A percentile compares a stretch with the other conserved stretches of the same genome.
phyloP scores from a whole-genome alignment of 2,329 filamentous ascomycete genomes.

The Neurospora sp. region DNA sequence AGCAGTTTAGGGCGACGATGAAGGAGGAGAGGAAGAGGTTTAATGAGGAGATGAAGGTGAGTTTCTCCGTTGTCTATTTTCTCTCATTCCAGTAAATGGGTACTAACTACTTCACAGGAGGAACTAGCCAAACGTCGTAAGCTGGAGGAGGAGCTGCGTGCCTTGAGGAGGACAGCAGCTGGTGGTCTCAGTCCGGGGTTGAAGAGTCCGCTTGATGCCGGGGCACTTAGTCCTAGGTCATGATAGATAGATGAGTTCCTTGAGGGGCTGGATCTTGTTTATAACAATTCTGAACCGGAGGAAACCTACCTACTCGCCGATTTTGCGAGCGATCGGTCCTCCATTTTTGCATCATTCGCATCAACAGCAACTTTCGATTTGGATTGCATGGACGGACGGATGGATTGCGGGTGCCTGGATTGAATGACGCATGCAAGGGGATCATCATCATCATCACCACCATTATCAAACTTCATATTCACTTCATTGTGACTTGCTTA shows the following conservation, averaged over 20 bases:
- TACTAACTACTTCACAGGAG: slow-evolving; percentile 29
- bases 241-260: background rate
- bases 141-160: slow-evolving; percentile 40
- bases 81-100: background rate
- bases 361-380: background rate
- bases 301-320: background rate
- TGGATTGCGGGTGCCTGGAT: background rate
- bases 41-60: slow-evolving; percentile 43
- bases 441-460: background rate
- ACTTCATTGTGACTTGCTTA: background rate
- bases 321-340: background rate
- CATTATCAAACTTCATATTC: background rate
- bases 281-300: background rate
- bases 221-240: slow-evolving; percentile 23
- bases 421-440: background rate
- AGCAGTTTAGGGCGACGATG: slow-evolving; percentile 47
- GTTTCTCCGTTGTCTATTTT: slow-evolving; percentile 12
- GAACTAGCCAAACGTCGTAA: slow-evolving; percentile 38
- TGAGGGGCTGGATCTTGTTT: background rate
- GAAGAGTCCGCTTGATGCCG: slow-evolving; percentile 29
- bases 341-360: background rate
- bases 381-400: background rate
- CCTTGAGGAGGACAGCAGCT: slow-evolving; percentile 26
- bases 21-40: slow-evolving; percentile 48
- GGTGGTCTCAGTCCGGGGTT: slow-evolving; percentile 19